Conservation (phyloP, 1,284 basidiomycete genomes). For the Ceratobasidium papillatum region DNA sequence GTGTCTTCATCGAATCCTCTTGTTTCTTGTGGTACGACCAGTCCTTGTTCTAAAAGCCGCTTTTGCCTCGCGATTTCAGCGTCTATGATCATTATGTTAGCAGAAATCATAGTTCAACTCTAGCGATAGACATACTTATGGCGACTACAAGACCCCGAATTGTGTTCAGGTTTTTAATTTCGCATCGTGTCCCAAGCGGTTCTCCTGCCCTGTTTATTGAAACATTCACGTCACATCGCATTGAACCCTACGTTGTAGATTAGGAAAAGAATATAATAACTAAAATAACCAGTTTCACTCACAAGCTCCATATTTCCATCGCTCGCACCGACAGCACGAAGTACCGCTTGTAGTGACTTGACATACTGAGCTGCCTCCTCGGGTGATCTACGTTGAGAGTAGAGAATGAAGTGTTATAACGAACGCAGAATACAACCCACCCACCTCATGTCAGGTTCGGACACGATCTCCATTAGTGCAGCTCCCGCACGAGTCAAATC, state of each 20-base stretch:
- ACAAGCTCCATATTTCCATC: slow-evolving; percentile 99
- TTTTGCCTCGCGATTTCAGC: slow-evolving; percentile 80
- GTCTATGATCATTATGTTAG: slow-evolving; percentile 51
- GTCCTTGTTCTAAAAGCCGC: slow-evolving; percentile 61
- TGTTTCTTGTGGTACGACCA: slow-evolving; percentile 81
- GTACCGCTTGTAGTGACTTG: slow-evolving; percentile 79
- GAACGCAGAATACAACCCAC: slow-evolving; percentile 43
- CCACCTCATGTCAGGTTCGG: slow-evolving; percentile 89
- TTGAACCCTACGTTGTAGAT: slow-evolving; percentile 71
- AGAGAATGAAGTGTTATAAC: slow-evolving; percentile 3
- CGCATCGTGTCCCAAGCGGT: slow-evolving; percentile 85
- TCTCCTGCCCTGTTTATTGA: slow-evolving; percentile 78
- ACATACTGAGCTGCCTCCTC: slow-evolving; percentile 95
- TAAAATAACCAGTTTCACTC: slow-evolving; percentile 28
- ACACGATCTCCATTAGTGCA: slow-evolving; percentile 96
- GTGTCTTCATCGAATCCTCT: slow-evolving; percentile 88
- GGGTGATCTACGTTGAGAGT: slow-evolving; percentile 66
- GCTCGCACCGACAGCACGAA: slow-evolving; percentile 86
- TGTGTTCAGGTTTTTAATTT: slow-evolving; percentile 98
- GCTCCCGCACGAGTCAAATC: slow-evolving; percentile 93
- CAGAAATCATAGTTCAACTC: slow-evolving; percentile 27
- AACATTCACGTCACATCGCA: slow-evolving; percentile 96
- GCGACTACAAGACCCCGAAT: slow-evolving; percentile 87
- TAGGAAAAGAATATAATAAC: neutral
- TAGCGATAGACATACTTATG: slow-evolving; percentile 67